These are phyloP conservation scores for Fusarium succisae DNA, from an alignment of 2,329 filamentous ascomycete species.

Conservation along the genomic window DNA sequence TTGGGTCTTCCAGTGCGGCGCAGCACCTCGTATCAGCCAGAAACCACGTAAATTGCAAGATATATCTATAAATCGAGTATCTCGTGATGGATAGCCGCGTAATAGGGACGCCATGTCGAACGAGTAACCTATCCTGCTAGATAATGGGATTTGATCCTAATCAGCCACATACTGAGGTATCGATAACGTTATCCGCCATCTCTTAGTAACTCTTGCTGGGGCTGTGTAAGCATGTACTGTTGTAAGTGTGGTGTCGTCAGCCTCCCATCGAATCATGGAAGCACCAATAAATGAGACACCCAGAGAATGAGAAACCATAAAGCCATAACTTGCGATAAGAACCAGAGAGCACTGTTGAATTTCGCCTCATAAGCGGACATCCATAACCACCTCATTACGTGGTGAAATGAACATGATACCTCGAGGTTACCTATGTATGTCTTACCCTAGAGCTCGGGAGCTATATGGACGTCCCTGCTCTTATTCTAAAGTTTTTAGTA, in stretches of 20 bases:
- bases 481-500: background rate
- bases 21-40: constrained; percentile 20
- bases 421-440: too few relatives aligned
- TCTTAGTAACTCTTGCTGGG: background rate
- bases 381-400: background rate
- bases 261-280: background rate
- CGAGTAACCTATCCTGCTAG: background rate
- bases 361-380: background rate
- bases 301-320: background rate
- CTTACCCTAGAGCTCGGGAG: background rate
- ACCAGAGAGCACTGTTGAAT: background rate
- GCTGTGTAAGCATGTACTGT: background rate
- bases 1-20: constrained; percentile 11
- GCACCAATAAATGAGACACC: background rate
- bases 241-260: background rate
- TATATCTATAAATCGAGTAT: background rate
- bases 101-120: background rate
- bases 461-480: background rate
- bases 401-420: background rate
- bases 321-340: background rate
- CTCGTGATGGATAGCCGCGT: constrained; percentile 3
- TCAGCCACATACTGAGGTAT: background rate
- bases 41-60: background rate
- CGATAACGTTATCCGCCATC: background rate
- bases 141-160: background rate